phyloP scores from a whole-genome alignment of 1,284 basidiomycete genomes.

The Farysia itapuensis region DNA sequence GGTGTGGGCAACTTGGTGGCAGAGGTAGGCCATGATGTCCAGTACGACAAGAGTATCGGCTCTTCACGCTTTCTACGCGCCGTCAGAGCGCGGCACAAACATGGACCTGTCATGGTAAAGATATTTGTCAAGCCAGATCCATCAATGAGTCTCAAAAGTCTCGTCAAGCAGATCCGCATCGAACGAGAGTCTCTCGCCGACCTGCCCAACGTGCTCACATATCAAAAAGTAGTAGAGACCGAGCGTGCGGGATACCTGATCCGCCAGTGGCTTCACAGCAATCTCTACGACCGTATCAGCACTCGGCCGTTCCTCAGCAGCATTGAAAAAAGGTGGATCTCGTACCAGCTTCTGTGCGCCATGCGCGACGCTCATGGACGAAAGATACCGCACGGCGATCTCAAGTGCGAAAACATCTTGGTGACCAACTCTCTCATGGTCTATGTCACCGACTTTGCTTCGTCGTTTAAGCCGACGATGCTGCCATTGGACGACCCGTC shows the following conservation, averaged over 20 bases:
- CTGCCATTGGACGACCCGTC: constrained; percentile 95
- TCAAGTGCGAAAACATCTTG: constrained; percentile 96
- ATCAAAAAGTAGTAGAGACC: constrained; percentile 88
- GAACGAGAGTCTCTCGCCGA: constrained; percentile 82
- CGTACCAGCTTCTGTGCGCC: constrained; percentile 85
- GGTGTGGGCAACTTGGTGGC: constrained; percentile 47
- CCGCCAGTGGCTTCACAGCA: constrained; percentile 91
- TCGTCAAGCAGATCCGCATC: constrained; percentile 70
- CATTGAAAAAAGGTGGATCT: constrained; percentile 98
- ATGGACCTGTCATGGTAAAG: constrained; percentile 75
- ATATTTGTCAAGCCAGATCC: constrained; percentile 81
- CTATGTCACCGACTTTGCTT: constrained; percentile 93
- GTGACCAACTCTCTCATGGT: constrained; percentile 96
- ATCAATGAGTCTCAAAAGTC: constrained; percentile 69
- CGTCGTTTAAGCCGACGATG: constrained; percentile 88
- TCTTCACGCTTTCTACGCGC: constrained; percentile 95
- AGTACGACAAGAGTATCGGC: constrained; percentile 67
- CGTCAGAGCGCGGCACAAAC: constrained; percentile 73
- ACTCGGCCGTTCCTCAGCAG: constrained; percentile 89
- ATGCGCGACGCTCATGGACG: constrained; percentile 79
- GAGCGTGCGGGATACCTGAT: constrained; percentile 95
- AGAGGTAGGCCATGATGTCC: constrained; percentile 50
- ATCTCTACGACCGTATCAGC: constrained; percentile 94
- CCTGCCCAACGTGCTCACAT: constrained; percentile 84
- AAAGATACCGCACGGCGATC: constrained; percentile 86